Evolutionary conservation across 78 protist genomes (phyloP).

Genomic region (Tieghemostelium lacteum): DNA sequence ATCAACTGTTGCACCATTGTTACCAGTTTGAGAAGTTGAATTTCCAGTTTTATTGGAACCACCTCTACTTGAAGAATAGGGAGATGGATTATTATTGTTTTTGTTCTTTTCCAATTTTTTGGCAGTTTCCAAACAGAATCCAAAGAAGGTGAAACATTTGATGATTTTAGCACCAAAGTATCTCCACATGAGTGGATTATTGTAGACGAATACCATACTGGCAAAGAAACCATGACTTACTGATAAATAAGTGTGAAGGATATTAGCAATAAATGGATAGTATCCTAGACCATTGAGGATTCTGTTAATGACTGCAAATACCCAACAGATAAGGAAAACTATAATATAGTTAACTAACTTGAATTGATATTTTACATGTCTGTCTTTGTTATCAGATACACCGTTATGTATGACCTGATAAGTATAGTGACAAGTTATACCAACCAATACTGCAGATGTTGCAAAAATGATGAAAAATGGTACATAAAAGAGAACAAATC

Average conservation of each 20-base stretch:
- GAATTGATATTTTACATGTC: slow-evolving; percentile 62
- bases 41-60: not conserved
- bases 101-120: slow-evolving; percentile 43
- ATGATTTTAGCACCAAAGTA: slow-evolving; percentile 31
- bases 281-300: slow-evolving; percentile 18
- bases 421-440: slow-evolving; percentile 41
- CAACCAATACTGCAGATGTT: slow-evolving; percentile 24
- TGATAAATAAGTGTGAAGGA: slow-evolving; percentile 41
- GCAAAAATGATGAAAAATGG: slow-evolving; percentile 53
- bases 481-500: slow-evolving; percentile 42
- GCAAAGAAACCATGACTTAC: slow-evolving; percentile 64
- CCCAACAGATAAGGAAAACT: slow-evolving; percentile 60
- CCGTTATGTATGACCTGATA: slow-evolving; percentile 51
- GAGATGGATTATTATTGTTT: slow-evolving; percentile 63
- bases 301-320: slow-evolving; percentile 59
- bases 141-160: slow-evolving; percentile 9
- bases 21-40: not conserved
- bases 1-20: not conserved
- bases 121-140: slow-evolving; percentile 32
- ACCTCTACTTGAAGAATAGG: slow-evolving; percentile 55
- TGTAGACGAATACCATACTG: slow-evolving; percentile 13
- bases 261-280: not conserved
- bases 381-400: slow-evolving; percentile 31
- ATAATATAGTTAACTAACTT: slow-evolving; percentile 60
- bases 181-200: slow-evolving; percentile 74